phyloP scores from a whole-genome alignment of 257 asterid species.

The Cinchona pubescens region DNA sequence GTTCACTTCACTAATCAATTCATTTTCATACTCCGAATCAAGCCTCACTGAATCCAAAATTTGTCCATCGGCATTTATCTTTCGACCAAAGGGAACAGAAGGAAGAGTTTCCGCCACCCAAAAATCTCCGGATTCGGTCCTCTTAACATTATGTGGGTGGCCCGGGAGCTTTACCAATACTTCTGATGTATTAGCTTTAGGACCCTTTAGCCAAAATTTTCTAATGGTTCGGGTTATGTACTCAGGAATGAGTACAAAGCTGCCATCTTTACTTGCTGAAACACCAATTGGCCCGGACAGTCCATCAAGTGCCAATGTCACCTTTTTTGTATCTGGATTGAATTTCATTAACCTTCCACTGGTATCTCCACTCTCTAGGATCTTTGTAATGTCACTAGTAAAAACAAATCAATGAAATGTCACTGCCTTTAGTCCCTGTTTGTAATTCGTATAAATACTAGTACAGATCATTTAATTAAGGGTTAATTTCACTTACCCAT shows the following conservation, averaged over 20 bases:
- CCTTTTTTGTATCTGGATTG: slow-evolving; percentile 26
- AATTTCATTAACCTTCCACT: slow-evolving; percentile 41
- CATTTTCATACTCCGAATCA: slow-evolving; percentile 2
- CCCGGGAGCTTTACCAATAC: slow-evolving; percentile 29
- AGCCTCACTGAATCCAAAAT: slow-evolving; percentile 12
- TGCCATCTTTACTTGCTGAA: slow-evolving; percentile 30
- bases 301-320: slow-evolving; percentile 29
- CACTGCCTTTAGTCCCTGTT: neutral
- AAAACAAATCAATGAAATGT: neutral
- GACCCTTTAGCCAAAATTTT: slow-evolving; percentile 39
- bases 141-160: slow-evolving; percentile 39
- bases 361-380: slow-evolving; percentile 30
- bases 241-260: slow-evolving; percentile 34
- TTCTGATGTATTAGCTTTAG: slow-evolving; percentile 33
- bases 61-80: neutral
- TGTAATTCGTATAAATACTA: too few relatives aligned
- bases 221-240: slow-evolving; percentile 26
- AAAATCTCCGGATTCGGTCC: slow-evolving; percentile 4
- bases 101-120: neutral
- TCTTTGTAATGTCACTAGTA: slow-evolving; percentile 35
- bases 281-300: slow-evolving; percentile 40
- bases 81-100: neutral
- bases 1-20: slow-evolving; percentile 3
- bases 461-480: too few relatives aligned
- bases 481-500: too few relatives aligned